phyloP scores from a whole-genome alignment of 2,329 filamentous ascomycete species.

The Aureobasidium leucospermi region DNA sequence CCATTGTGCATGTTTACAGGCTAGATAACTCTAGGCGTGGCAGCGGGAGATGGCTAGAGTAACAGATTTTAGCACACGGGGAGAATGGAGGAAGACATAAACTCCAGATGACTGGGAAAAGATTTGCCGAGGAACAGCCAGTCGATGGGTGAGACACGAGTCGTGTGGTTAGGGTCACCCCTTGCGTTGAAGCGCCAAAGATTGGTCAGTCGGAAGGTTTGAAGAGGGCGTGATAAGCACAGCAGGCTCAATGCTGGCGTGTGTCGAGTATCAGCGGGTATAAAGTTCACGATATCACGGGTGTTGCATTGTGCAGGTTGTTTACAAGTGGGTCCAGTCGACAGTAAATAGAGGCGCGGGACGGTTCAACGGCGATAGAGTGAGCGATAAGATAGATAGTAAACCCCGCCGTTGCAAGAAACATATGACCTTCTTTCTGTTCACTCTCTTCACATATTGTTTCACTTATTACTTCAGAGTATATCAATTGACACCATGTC shows the following conservation, averaged over 20 bases:
- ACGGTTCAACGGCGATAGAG: conserved; percentile 9
- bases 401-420: neutral
- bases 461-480: neutral
- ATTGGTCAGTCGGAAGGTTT: neutral
- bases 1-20: too few species aligned
- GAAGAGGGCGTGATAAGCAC: neutral
- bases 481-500: neutral
- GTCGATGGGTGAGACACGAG: neutral
- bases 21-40: too few species aligned
- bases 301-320: conserved; percentile 9
- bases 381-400: neutral
- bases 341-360: conserved; percentile 12
- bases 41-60: too few species aligned
- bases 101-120: neutral
- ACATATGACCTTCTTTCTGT: neutral
- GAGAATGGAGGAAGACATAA: too few species aligned
- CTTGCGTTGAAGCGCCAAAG: neutral
- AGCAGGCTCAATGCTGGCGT: neutral
- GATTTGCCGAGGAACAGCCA: neutral
- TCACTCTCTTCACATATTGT: neutral
- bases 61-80: too few species aligned
- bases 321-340: conserved; percentile 7
- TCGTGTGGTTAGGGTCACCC: neutral
- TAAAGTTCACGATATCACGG: neutral
- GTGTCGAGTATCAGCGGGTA: neutral